Evolutionary conservation across 495 filamentous ascomycete genomes (phyloP).

Genomic region (Podospora pseudopauciseta): DNA sequence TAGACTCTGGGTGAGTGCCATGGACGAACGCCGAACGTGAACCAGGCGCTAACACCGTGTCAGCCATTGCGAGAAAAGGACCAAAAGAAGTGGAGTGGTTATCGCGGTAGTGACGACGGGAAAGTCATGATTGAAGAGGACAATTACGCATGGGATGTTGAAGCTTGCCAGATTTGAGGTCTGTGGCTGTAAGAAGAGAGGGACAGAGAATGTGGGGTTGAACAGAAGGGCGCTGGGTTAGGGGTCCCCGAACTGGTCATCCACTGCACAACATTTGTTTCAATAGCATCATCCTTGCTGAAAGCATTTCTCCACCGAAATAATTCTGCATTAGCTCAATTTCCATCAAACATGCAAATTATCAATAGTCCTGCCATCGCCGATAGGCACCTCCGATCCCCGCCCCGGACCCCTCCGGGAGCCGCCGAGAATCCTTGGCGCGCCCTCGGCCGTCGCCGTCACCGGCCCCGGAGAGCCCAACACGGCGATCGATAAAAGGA

Average conservation of each 20-base stretch:
- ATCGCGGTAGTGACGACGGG: background rate
- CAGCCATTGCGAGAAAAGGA: background rate
- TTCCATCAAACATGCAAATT: background rate
- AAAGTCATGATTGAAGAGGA: background rate
- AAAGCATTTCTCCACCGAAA: too few relatives aligned
- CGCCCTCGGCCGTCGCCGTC: conserved; percentile 12
- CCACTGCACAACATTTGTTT: too few relatives aligned
- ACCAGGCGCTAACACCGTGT: background rate
- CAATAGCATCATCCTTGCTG: too few relatives aligned
- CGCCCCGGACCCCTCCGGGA: background rate
- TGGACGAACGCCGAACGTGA: background rate
- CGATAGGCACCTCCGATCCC: background rate
- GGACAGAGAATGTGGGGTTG: too few relatives aligned
- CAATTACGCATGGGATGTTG: background rate
- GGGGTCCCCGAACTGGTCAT: too few relatives aligned
- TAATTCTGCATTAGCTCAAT: background rate
- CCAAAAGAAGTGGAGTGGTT: background rate
- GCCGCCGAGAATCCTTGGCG: background rate
- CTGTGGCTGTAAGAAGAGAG: background rate
- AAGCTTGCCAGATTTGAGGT: background rate
- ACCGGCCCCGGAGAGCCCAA: background rate
- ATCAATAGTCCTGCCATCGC: background rate
- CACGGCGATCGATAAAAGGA: background rate
- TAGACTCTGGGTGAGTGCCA: background rate
- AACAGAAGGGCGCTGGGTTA: too few relatives aligned